Conservation (phyloP, 108 stramenopile genomes). For the Skeletonema costatum region DNA sequence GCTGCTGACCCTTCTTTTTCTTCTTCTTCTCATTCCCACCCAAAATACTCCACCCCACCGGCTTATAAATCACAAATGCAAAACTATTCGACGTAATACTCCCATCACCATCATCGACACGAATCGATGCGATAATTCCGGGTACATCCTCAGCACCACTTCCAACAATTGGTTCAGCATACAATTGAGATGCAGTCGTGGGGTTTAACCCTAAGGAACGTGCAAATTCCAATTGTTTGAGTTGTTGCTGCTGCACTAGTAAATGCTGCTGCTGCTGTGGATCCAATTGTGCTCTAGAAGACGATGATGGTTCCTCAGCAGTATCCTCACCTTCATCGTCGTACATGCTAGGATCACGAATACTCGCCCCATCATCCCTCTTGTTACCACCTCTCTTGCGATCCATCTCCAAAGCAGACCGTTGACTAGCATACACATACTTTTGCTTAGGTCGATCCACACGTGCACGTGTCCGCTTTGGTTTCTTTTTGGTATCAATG, state of each 20-base stretch:
- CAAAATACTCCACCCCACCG: slow-evolving; percentile 79
- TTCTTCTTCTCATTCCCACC: slow-evolving; percentile 49
- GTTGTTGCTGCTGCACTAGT: slow-evolving; percentile 17
- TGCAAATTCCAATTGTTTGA: slow-evolving; percentile 35
- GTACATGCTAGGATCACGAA: background rate
- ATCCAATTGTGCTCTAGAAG: background rate
- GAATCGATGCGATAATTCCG: slow-evolving; percentile 51
- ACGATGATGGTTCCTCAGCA: background rate
- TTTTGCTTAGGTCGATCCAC: slow-evolving; percentile 71
- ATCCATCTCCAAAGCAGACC: slow-evolving; percentile 14
- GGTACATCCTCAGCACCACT: slow-evolving; percentile 50
- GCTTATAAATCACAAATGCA: slow-evolving; percentile 84
- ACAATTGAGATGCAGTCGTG: slow-evolving; percentile 23
- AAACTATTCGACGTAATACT: slow-evolving; percentile 48
- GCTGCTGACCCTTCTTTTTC: background rate
- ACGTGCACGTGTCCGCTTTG: slow-evolving; percentile 52
- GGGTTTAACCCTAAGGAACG: slow-evolving; percentile 56
- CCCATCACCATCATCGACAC: slow-evolving; percentile 47
- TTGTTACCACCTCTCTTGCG: background rate
- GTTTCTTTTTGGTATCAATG: slow-evolving; percentile 27
- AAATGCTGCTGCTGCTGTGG: slow-evolving; percentile 14
- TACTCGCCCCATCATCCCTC: background rate
- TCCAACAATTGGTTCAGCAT: slow-evolving; percentile 59
- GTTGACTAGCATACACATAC: slow-evolving; percentile 72
- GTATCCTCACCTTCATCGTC: slow-evolving; percentile 9